Evolutionary conservation across 2,329 filamentous ascomycete species (phyloP).

Genomic region (Alternaria gaisen): DNA sequence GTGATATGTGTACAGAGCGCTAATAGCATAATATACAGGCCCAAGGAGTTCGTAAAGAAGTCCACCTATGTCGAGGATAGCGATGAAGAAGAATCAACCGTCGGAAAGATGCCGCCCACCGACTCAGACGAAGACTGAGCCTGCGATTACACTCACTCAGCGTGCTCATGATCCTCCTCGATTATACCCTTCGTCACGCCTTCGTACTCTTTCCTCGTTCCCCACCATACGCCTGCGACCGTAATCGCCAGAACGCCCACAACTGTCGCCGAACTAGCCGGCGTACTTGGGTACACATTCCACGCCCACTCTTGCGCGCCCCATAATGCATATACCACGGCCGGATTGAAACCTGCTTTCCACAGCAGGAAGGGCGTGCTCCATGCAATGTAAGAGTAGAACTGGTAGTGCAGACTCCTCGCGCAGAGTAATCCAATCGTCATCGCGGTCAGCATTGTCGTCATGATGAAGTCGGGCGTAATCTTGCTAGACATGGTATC

Average conservation of each 20-base stretch:
- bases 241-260: slow-evolving; percentile 75
- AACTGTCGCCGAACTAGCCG: slow-evolving; percentile 70
- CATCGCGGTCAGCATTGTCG: slow-evolving; percentile 78
- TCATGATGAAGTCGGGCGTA: slow-evolving; percentile 77
- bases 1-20: slow-evolving; percentile 21
- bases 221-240: slow-evolving; percentile 69
- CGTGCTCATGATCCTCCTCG: slow-evolving; percentile 42
- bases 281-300: slow-evolving; percentile 90
- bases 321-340: slow-evolving; percentile 75
- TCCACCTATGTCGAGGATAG: slow-evolving; percentile 67
- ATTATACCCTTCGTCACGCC: slow-evolving; percentile 43
- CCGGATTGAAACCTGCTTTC: slow-evolving; percentile 74
- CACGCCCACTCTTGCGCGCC: slow-evolving; percentile 87
- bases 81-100: slow-evolving; percentile 79
- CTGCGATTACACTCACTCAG: slow-evolving; percentile 32
- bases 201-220: slow-evolving; percentile 58
- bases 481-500: slow-evolving; percentile 65
- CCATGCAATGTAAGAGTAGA: slow-evolving; percentile 93
- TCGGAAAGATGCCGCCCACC: slow-evolving; percentile 85
- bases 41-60: slow-evolving; percentile 77
- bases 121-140: slow-evolving; percentile 72
- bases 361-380: slow-evolving; percentile 86
- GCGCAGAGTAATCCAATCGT: slow-evolving; percentile 85
- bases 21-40: slow-evolving; percentile 64
- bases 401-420: slow-evolving; percentile 91